Base-by-base conservation (phyloP, 208 protist species). In the Tritrichomonas musculus region DNA sequence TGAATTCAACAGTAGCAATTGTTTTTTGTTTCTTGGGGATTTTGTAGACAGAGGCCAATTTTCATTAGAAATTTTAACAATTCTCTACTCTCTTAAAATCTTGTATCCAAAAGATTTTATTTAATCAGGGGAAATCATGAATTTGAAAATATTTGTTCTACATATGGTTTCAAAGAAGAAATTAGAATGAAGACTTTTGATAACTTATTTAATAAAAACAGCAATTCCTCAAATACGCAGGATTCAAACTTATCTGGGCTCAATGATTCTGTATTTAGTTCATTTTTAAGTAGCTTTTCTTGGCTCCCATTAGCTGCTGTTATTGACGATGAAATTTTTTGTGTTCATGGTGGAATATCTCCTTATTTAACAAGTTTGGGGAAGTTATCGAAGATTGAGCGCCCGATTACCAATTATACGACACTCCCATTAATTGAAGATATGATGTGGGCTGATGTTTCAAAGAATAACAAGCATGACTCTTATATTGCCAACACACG, bases 251-350 rank as follows among this genome's bases (percentile, higher is more conserved):
- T 60, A 22, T 60, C 53, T 17, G 53, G 17, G 17, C 47, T 50
- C 39, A 98, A 98, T 95, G 97, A 99, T 92, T 98, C 98, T 92
- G 96, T 99, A 25, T 99, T 98, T 98, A 99, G 99, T 95, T 96
- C 95, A 13, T 99, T 99, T 94, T 99, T 98, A 27, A 98, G 99
- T 94, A 98, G 96, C 36, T 99, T 99, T 96, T 99, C 99, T 95
- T 99, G 97, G 95, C 94, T 99, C 11, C 99, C 99, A 64, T 96
- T 99, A 72, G 97, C 98, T 20, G 98, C 98, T 49, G 97, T 99
- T 92, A 98, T 99, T 64, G 98, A 99, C 93, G 98, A 99, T 93
- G 99, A 99, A 94, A 99, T 99, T 94, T 99, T 99, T 94, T 99
- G 98, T 96, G 99, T 98, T 94, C 95, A 96, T 92, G 95, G 94